Percentiles rank a stretch among this genome's conserved stretches.
These are phyloP conservation scores for Paracoccidioides lutzii DNA, from an alignment of 2,329 filamentous ascomycete genomes.

Conservation along the genomic window DNA sequence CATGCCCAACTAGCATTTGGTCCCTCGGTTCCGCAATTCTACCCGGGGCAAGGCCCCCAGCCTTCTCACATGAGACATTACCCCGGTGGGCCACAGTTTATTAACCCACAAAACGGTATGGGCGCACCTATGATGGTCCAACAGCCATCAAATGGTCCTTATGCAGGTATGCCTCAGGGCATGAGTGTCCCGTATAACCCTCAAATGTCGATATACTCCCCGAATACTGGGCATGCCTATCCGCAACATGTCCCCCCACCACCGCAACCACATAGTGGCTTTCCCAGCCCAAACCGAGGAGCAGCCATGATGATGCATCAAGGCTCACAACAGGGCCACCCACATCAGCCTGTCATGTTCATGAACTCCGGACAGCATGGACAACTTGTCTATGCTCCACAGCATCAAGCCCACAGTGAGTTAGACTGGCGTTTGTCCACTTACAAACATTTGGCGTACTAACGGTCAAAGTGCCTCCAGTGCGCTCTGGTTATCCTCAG, in stretches of 20 bases:
- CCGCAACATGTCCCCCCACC: conserved; percentile 38
- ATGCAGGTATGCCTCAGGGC: conserved; percentile 58
- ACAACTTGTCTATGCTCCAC: conserved; percentile 58
- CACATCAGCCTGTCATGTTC: conserved; percentile 51
- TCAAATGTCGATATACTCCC: conserved; percentile 73
- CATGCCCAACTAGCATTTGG: conserved; percentile 58
- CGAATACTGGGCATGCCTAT: conserved; percentile 58
- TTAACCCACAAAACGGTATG: conserved; percentile 60
- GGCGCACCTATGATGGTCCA: conserved; percentile 74
- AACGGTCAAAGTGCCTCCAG: conserved; percentile 42
- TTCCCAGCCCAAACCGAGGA: conserved; percentile 74
- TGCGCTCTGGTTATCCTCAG: conserved; percentile 46
- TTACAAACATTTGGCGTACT: conserved; percentile 9
- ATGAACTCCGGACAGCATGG: conserved; percentile 67
- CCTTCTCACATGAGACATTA: conserved; percentile 60
- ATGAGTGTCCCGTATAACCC: conserved; percentile 54
- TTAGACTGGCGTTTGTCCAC: conserved; percentile 25
- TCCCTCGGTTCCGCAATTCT: conserved; percentile 59
- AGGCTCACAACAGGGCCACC: conserved; percentile 81
- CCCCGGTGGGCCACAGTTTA: conserved; percentile 59
- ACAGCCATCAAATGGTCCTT: conserved; percentile 52
- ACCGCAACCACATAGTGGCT: conserved; percentile 53
- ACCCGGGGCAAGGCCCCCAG: conserved; percentile 56
- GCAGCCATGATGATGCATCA: conserved; percentile 93
- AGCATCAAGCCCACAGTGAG: conserved; percentile 64